A percentile compares a stretch with the other conserved stretches of the same genome.
These are phyloP conservation scores for Paspalum notatum DNA, from an alignment of 176 grass and related monocot species.

Conservation along the genomic window DNA sequence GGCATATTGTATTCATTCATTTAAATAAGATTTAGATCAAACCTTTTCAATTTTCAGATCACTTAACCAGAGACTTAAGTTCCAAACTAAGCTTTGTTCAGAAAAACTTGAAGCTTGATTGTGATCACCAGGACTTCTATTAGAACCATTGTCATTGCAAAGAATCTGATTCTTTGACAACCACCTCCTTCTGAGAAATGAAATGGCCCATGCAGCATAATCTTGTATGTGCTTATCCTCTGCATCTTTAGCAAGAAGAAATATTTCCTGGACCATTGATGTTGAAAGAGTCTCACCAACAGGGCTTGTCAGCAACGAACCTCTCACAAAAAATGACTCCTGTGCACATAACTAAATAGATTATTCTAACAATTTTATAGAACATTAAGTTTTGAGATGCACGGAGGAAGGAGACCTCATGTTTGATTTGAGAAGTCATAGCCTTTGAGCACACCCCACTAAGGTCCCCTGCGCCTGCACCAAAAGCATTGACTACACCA, in stretches of 20 bases:
- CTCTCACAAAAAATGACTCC: conserved; percentile 69
- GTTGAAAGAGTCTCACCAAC: conserved; percentile 69
- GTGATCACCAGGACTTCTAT: conserved; percentile 44
- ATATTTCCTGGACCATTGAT: conserved; percentile 81
- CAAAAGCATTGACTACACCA: conserved; percentile 86
- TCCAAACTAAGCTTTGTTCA: conserved; percentile 80
- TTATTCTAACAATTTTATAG: conserved; percentile 35
- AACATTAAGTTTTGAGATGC: conserved; percentile 38
- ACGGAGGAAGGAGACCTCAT: conserved; percentile 51
- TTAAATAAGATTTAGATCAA: conserved; percentile 33
- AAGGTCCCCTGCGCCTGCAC: conserved; percentile 72
- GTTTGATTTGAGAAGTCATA: conserved; percentile 48
- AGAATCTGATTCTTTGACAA: conserved; percentile 51
- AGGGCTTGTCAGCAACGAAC: conserved; percentile 71
- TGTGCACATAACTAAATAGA: conserved; percentile 45
- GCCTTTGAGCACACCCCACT: conserved; percentile 49
- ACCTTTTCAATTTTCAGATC: conserved; percentile 80
- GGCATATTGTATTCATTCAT: conserved; percentile 18
- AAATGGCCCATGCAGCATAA: conserved; percentile 88
- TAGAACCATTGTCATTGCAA: conserved; percentile 51
- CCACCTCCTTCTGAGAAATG: conserved; percentile 82
- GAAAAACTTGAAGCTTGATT: conserved; percentile 60
- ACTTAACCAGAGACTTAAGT: conserved; percentile 78
- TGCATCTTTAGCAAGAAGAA: conserved; percentile 84
- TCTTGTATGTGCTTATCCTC: conserved; percentile 68